A percentile compares a stretch with the other conserved stretches of the same genome.
Evolutionary conservation across 805 yeast species (phyloP).

Genomic region (Blastobotrys muscicola): DNA sequence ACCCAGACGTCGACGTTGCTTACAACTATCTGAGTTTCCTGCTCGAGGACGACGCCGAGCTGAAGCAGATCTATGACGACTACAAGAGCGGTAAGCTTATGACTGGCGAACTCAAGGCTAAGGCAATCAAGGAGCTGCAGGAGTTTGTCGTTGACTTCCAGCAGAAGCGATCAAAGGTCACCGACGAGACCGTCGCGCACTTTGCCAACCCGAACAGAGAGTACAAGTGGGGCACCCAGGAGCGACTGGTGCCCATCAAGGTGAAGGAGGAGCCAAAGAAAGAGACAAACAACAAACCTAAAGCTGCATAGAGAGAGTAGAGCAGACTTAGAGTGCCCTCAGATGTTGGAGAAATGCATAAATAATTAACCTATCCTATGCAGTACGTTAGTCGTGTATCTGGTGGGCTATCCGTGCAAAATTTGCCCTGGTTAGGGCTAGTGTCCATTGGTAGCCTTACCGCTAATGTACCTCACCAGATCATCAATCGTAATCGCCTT

Average conservation of each 20-base stretch:
- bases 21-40: constrained; percentile 88
- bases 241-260: constrained; percentile 65
- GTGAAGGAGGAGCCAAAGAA: constrained; percentile 21
- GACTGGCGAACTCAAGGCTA: constrained; percentile 88
- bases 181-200: constrained; percentile 47
- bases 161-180: constrained; percentile 57
- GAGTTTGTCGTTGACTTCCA: constrained; percentile 76
- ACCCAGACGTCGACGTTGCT: constrained; percentile 93
- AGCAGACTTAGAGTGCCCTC: too few relatives aligned
- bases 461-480: constrained; percentile 43
- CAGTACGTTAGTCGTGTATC: too few relatives aligned
- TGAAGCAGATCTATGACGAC: constrained; percentile 48
- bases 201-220: constrained; percentile 68
- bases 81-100: constrained; percentile 75
- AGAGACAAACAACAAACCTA: neutral
- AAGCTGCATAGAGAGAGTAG: too few relatives aligned
- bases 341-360: neutral
- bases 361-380: neutral
- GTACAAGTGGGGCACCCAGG: constrained; percentile 62
- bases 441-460: constrained; percentile 1
- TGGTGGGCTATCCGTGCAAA: too few relatives aligned
- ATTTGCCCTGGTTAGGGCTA: neutral
- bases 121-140: constrained; percentile 73
- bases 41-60: constrained; percentile 75
- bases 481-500: constrained; percentile 74